phyloP scores from a whole-genome alignment of 139 green algal species.

The Chlamydomonas eustigma region DNA sequence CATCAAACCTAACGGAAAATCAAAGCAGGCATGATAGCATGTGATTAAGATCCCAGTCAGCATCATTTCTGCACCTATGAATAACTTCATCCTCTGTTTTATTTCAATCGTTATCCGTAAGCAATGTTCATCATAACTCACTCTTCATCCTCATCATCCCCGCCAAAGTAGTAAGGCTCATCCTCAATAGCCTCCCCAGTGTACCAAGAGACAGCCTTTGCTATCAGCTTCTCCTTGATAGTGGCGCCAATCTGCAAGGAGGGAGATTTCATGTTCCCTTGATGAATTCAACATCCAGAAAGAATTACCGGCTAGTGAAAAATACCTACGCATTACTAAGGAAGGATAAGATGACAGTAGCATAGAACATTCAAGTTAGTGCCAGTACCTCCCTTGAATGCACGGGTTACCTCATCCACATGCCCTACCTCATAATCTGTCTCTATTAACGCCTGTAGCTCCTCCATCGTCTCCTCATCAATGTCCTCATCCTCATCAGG shows the following conservation, averaged over 20 bases:
- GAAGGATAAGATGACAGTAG: too few relatives aligned
- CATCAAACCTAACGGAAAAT: not conserved
- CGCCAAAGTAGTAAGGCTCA: conserved; percentile 37
- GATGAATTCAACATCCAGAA: too few relatives aligned
- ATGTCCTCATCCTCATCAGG: conserved; percentile 77
- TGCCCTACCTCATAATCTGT: conserved; percentile 73
- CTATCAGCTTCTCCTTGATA: conserved; percentile 82
- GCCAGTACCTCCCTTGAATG: not conserved
- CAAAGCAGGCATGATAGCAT: not conserved
- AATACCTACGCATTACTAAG: too few relatives aligned
- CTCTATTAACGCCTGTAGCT: conserved; percentile 83
- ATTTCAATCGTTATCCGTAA: not conserved
- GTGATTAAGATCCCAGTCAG: not conserved
- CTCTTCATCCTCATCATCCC: conserved; percentile 17
- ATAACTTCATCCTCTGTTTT: not conserved
- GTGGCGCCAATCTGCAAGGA: conserved; percentile 40
- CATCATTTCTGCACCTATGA: not conserved
- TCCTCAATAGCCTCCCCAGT: conserved; percentile 84
- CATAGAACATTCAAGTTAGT: too few relatives aligned
- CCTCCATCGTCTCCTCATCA: conserved; percentile 83
- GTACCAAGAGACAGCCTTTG: conserved; percentile 83
- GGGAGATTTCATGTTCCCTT: too few relatives aligned
- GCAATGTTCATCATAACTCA: not conserved
- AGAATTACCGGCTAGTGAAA: too few relatives aligned
- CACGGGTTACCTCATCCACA: not conserved